Conservation (phyloP, 306 rosid species). For the Prunus fruticosa region DNA sequence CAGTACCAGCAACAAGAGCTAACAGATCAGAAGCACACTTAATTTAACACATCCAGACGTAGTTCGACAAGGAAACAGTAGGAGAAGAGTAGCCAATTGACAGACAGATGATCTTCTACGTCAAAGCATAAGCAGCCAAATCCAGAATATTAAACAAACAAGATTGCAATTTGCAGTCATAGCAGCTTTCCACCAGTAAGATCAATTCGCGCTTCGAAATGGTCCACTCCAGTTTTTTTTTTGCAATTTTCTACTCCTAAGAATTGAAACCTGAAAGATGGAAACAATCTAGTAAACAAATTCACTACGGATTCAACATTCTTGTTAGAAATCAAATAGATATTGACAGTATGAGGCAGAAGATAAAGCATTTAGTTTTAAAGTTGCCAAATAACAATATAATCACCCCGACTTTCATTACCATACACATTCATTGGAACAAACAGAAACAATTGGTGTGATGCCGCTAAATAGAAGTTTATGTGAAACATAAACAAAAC, state of each 20-base stretch:
- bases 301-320: neutral
- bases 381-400: no score
- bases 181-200: constrained; percentile 43
- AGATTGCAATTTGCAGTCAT: neutral
- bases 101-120: neutral
- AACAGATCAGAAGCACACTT: no score
- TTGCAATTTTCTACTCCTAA: constrained; percentile 61
- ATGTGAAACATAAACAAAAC: no score
- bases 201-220: constrained; percentile 75
- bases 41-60: neutral
- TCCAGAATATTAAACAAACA: neutral
- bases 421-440: no score
- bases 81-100: neutral
- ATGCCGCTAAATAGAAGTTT: no score
- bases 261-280: constrained; percentile 63
- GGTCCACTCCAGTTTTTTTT: constrained; percentile 52
- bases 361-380: neutral
- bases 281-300: no score
- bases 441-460: no score
- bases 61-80: neutral
- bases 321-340: neutral
- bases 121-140: neutral
- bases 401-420: no score
- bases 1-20: constrained; percentile 47
- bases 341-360: neutral